Evolutionary conservation across 345 rosid genomes (phyloP).

Genomic region (Geranium rotundifolium): DNA sequence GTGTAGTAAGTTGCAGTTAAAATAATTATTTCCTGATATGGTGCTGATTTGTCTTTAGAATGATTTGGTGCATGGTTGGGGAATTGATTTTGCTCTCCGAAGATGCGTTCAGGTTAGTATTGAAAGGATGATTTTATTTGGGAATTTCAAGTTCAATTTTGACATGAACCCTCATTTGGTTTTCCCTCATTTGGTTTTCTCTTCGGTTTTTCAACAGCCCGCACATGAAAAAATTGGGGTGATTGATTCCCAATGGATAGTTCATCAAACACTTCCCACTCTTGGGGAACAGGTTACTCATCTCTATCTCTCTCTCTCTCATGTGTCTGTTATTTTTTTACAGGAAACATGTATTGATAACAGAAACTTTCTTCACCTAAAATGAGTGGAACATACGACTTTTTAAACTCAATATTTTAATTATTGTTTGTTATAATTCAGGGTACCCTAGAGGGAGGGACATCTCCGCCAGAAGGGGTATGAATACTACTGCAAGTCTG

Average conservation of each 20-base stretch:
- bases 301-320: not conserved
- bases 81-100: conserved; percentile 27
- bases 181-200: not conserved
- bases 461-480: conserved; percentile 73
- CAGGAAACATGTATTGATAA: no score
- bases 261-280: not conserved
- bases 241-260: not conserved
- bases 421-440: conserved; percentile 15
- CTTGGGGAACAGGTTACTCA: not conserved
- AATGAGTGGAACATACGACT: no score
- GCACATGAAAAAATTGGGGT: conserved; percentile 1
- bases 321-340: no score
- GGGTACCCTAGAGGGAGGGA: conserved; percentile 46
- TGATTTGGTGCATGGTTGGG: conserved; percentile 31
- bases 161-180: no score
- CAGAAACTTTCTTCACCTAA: no score
- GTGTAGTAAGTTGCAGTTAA: not conserved
- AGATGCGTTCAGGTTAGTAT: conserved; percentile 23
- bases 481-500: not conserved
- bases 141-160: no score
- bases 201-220: not conserved
- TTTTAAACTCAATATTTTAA: no score
- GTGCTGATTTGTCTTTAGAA: conserved; percentile 8
- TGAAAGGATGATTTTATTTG: no score
- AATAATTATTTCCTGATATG: not conserved